A percentile compares a stretch with the other conserved stretches of the same genome.
These are phyloP conservation scores for Cutaneotrichosporon daszewskae DNA, from an alignment of 1,284 basidiomycete species.

Conservation along the genomic window DNA sequence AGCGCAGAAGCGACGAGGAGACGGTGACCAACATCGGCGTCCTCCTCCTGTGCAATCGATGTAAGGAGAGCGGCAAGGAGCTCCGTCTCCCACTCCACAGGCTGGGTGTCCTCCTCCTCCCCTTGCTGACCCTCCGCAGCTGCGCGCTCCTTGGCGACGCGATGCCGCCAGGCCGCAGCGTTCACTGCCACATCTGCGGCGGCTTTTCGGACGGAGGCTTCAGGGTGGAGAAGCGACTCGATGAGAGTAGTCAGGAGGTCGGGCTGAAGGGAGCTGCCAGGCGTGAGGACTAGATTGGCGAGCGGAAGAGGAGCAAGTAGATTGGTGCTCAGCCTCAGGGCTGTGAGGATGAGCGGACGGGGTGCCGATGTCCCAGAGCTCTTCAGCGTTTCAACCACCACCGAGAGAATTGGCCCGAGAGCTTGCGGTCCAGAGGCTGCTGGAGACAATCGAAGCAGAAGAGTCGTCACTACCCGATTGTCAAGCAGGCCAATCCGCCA, in stretches of 20 bases:
- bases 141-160: slow-evolving; percentile 48
- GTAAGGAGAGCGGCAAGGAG: slow-evolving; percentile 70
- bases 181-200: slow-evolving; percentile 78
- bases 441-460: slow-evolving; percentile 46
- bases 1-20: slow-evolving; percentile 68
- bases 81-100: slow-evolving; percentile 77
- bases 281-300: slow-evolving; percentile 54
- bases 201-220: slow-evolving; percentile 64
- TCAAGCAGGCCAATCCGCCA: slow-evolving; percentile 74
- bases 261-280: slow-evolving; percentile 37
- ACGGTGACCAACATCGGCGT: slow-evolving; percentile 78
- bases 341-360: slow-evolving; percentile 57
- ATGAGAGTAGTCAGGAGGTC: slow-evolving; percentile 56
- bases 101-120: slow-evolving; percentile 50
- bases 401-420: slow-evolving; percentile 51
- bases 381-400: slow-evolving; percentile 25
- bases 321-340: slow-evolving; percentile 70
- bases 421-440: slow-evolving; percentile 58
- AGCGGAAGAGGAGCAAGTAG: slow-evolving; percentile 57
- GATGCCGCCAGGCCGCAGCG: slow-evolving; percentile 60
- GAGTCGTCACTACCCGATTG: slow-evolving; percentile 55
- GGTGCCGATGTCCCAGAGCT: slow-evolving; percentile 25
- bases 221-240: slow-evolving; percentile 61
- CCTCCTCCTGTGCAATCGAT: slow-evolving; percentile 62
- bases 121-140: slow-evolving; percentile 23